These are phyloP conservation scores for Lachnum nothofagi DNA, from an alignment of 2,329 filamentous ascomycete genomes.

Conservation along the genomic window DNA sequence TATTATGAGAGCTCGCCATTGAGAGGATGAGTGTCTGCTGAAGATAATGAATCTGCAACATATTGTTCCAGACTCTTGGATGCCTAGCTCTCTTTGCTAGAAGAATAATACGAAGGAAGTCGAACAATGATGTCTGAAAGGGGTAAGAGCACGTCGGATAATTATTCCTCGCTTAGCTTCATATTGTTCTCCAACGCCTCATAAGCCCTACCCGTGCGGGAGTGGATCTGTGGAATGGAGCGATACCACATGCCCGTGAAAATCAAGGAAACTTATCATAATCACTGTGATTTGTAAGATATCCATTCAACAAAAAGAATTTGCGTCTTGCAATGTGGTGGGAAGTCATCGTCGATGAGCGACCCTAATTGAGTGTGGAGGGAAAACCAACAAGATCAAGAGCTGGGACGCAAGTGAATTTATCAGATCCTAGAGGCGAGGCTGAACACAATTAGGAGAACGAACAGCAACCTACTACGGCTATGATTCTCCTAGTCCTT, in stretches of 20 bases:
- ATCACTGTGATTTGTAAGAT: neutral
- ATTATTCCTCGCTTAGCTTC: slow-evolving; percentile 13
- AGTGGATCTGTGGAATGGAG: neutral
- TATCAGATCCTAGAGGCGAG: too few relatives aligned
- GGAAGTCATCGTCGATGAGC: too few relatives aligned
- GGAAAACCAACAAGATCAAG: too few relatives aligned
- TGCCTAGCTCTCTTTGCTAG: neutral
- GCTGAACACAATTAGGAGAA: too few relatives aligned
- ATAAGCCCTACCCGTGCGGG: slow-evolving; percentile 6
- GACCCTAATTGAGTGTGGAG: too few relatives aligned
- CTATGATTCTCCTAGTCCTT: neutral
- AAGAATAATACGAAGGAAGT: slow-evolving; percentile 17
- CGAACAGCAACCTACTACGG: too few relatives aligned
- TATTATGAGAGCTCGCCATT: neutral
- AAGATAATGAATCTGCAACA: slow-evolving; percentile 1
- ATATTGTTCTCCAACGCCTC: slow-evolving; percentile 26
- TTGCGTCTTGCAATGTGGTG: too few relatives aligned
- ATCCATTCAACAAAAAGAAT: too few relatives aligned
- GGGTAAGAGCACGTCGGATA: slow-evolving; percentile 1
- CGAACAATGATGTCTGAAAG: slow-evolving; percentile 6
- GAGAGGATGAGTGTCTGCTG: neutral
- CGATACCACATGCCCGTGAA: neutral
- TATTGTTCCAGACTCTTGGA: neutral
- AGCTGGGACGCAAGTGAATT: too few relatives aligned
- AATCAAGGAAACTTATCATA: neutral